phyloP scores from a whole-genome alignment of 495 filamentous ascomycete species.

The Penicillium lividum region DNA sequence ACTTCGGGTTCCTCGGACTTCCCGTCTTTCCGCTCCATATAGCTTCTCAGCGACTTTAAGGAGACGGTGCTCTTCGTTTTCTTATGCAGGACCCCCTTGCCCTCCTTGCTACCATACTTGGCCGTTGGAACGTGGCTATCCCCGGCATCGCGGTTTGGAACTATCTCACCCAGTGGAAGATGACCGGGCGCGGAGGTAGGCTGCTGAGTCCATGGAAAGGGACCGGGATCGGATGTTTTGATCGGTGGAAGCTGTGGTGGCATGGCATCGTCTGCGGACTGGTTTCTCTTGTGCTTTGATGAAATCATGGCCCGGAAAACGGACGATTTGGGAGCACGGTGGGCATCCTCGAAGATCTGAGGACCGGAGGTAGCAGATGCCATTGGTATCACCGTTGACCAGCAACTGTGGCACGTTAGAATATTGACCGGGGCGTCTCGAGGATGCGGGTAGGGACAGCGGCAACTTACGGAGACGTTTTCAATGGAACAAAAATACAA shows the following conservation, averaged over 20 bases:
- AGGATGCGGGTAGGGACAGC: conserved; percentile 26
- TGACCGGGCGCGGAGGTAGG: conserved; percentile 25
- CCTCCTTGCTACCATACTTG: conserved; percentile 29
- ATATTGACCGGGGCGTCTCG: conserved; percentile 1
- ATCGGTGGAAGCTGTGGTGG: conserved; percentile 15
- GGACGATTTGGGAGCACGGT: conserved; percentile 41
- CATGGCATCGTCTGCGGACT: conserved; percentile 41
- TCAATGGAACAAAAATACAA: conserved; percentile 17
- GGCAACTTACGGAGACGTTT: conserved; percentile 28
- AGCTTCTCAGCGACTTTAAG: conserved; percentile 58
- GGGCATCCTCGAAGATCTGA: conserved; percentile 49
- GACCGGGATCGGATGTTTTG: conserved; percentile 22
- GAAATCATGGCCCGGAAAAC: conserved; percentile 49
- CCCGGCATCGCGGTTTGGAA: conserved; percentile 39
- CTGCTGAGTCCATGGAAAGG: conserved; percentile 32
- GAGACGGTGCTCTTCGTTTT: conserved; percentile 68
- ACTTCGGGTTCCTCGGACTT: conserved; percentile 47
- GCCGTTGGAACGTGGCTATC: conserved; percentile 24
- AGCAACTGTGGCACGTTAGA: conserved; percentile 30
- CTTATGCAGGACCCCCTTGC: conserved; percentile 53
- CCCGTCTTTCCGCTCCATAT: conserved; percentile 55
- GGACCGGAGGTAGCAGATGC: conserved; percentile 37
- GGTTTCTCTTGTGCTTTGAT: conserved; percentile 45
- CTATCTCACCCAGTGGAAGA: conserved; percentile 41
- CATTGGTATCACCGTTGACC: conserved; percentile 43